Evolutionary conservation across 768 basidiomycete genomes (phyloP).

Genomic region (Trametes cinnabarina): DNA sequence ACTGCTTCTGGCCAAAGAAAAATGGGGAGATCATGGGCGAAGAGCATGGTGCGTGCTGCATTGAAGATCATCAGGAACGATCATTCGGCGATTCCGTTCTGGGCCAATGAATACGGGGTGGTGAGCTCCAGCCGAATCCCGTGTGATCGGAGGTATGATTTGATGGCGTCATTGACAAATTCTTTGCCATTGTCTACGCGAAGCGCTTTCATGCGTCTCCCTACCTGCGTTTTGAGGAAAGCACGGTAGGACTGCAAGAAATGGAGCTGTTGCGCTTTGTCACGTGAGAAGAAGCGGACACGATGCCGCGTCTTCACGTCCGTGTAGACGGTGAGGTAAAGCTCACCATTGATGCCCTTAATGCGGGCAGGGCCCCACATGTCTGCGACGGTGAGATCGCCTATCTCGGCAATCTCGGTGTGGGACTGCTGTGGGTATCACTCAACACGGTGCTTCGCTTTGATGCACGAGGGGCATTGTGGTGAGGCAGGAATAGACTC

Average conservation of each 20-base stretch:
- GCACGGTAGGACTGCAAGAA: neutral
- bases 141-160: neutral
- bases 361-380: neutral
- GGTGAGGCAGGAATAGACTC: neutral
- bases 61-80: slow-evolving; percentile 7
- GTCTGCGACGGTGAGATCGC: slow-evolving; percentile 3
- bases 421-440: slow-evolving; percentile 3
- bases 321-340: neutral
- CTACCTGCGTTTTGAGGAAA: slow-evolving; percentile 30
- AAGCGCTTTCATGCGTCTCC: slow-evolving; percentile 30
- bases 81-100: slow-evolving; percentile 28
- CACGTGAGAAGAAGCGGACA: neutral
- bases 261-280: neutral
- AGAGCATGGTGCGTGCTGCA: neutral
- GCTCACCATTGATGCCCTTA: neutral
- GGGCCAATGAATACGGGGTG: slow-evolving; percentile 21
- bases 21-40: slow-evolving; percentile 32
- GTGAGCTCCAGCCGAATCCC: neutral
- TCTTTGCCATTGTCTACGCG: slow-evolving; percentile 34
- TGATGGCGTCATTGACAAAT: neutral
- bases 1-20: slow-evolving; percentile 41
- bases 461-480: slow-evolving; percentile 22
- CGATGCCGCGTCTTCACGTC: neutral
- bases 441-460: slow-evolving; percentile 21
- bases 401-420: neutral